Evolutionary conservation across 2,329 filamentous ascomycete species (phyloP).

Genomic region (Aspergillus sp.): DNA sequence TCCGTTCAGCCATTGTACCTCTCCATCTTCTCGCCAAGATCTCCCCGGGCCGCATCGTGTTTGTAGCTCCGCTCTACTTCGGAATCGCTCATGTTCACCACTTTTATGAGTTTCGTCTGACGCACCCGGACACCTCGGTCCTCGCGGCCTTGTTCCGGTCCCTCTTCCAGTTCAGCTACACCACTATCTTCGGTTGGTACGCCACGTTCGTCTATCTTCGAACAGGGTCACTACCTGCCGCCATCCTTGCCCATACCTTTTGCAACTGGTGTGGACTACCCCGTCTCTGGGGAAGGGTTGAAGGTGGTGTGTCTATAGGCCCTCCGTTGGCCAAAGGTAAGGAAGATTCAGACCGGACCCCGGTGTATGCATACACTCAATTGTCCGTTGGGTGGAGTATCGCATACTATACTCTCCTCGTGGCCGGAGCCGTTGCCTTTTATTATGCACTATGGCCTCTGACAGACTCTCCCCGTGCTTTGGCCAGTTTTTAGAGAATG

Average conservation of each 20-base stretch:
- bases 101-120: conserved; percentile 88
- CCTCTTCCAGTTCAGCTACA: conserved; percentile 83
- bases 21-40: conserved; percentile 72
- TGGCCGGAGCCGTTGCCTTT: conserved; percentile 70
- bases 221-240: conserved; percentile 75
- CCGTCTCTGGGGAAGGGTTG: conserved; percentile 76
- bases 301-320: conserved; percentile 47
- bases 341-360: conserved; percentile 31
- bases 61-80: conserved; percentile 84
- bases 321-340: conserved; percentile 38
- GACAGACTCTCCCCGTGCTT: conserved; percentile 55
- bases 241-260: conserved; percentile 76
- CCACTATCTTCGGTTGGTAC: conserved; percentile 89
- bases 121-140: conserved; percentile 68
- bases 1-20: conserved; percentile 81
- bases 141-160: conserved; percentile 67
- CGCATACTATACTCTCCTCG: conserved; percentile 74
- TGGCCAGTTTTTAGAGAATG: conserved; percentile 30
- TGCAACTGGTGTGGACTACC: conserved; percentile 93
- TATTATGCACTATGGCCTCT: conserved; percentile 68
- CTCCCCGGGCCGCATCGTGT: conserved; percentile 61
- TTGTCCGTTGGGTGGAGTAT: conserved; percentile 64
- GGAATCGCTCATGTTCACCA: conserved; percentile 93
- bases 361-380: conserved; percentile 21
- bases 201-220: conserved; percentile 85